These are phyloP conservation scores for Fusarium mexicanum DNA, from an alignment of 2,329 filamentous ascomycete genomes.

Conservation along the genomic window DNA sequence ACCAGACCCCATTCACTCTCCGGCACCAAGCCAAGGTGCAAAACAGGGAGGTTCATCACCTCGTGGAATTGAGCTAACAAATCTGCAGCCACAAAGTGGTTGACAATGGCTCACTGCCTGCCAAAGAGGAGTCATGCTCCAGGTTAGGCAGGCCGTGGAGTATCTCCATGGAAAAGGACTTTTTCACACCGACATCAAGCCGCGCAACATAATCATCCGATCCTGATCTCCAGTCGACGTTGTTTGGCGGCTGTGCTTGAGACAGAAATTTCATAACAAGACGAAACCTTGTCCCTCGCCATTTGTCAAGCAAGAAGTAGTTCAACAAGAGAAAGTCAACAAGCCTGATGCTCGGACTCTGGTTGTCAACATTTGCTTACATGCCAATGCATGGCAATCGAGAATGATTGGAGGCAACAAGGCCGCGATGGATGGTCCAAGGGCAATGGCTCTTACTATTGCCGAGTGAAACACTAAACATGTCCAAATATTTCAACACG, in stretches of 20 bases:
- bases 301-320: too few species aligned
- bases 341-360: too few species aligned
- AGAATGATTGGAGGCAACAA: too few species aligned
- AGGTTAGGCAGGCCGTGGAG: conserved; percentile 39
- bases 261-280: not conserved
- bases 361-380: too few species aligned
- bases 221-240: conserved; percentile 41
- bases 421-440: too few species aligned
- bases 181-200: conserved; percentile 48
- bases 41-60: not conserved
- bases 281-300: not conserved
- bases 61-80: not conserved
- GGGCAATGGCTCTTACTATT: too few species aligned
- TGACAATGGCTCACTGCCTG: not conserved
- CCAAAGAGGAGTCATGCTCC: conserved; percentile 21
- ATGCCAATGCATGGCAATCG: too few species aligned
- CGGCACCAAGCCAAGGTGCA: not conserved
- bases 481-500: too few species aligned
- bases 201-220: conserved; percentile 46
- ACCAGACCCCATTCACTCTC: not conserved
- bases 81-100: not conserved
- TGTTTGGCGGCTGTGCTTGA: conserved; percentile 46
- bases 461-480: too few species aligned
- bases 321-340: too few species aligned
- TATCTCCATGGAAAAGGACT: conserved; percentile 41